Base-by-base conservation (phyloP, 108 stramenopile genomes). In the Bacterosira constricta region DNA sequence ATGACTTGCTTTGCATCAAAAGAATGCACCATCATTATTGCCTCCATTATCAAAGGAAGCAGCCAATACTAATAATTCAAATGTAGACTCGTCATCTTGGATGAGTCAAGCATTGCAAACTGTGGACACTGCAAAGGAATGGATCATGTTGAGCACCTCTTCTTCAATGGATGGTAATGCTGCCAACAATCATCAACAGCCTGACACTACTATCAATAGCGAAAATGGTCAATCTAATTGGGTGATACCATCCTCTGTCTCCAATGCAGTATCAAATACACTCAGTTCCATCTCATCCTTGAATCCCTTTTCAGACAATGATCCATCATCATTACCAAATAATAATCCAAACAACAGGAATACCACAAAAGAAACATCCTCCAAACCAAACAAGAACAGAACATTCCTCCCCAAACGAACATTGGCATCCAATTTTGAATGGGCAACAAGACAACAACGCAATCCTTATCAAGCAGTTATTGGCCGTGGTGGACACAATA, bases 401-500 rank as follows among this genome's bases (percentile, higher is more conserved):
- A n/a, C 62, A 17, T 55, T 69, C 23, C 51, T 77, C 8, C 75
- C 75, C 6, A 53, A 25, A n/a, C n/a, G n/a, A n/a, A n/a, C n/a
- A 55, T 55, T 77, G 18, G 59, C 75, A 34, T 66, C 75, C 4
- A 69, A 61, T 30, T 66, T 77, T 25, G 37, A 59, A 56, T 77
- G 66, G 58, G 67, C 67, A 21, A 77, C 49, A 36, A 59, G 27
- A 5, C 21, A 36, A 5, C 21, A 36, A 39, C 55, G 66, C 45
- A 67, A 66, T 31, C 66, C 75, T 10, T 68, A 64, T 39, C 63
- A 63, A 36, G 63, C 66, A 10, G 66, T 68, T 42, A 76, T 68
- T 62, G 66, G 75, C 15, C 60, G 66, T 11, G 60, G 61, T 31
- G 61, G n/a, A n/a, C n/a, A n/a, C n/a, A n/a, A n/a, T n/a, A n/a